Percentiles rank a stretch among this genome's conserved stretches.
Conservation (phyloP, 179 eudicot genomes). For the Beta lomatogona region DNA sequence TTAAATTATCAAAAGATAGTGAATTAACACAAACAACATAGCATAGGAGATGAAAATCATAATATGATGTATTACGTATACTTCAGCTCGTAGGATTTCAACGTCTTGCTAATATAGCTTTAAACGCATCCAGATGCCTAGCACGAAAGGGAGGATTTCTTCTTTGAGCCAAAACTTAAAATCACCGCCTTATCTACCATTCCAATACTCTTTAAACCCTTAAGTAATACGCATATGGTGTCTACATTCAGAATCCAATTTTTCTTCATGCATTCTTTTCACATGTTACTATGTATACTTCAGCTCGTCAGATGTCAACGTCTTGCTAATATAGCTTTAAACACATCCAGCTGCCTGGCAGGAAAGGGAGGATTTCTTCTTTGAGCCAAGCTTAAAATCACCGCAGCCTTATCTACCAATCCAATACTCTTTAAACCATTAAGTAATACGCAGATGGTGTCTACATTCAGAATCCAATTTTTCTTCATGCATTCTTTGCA, state of each 20-base stretch:
- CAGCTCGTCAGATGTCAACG: slow-evolving; percentile 27
- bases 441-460: slow-evolving; percentile 56
- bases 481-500: slow-evolving; percentile 67
- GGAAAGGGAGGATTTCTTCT: slow-evolving; percentile 54
- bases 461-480: slow-evolving; percentile 63
- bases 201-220: slow-evolving; percentile 57
- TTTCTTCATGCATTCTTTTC: slow-evolving; percentile 64
- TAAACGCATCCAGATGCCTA: slow-evolving; percentile 42
- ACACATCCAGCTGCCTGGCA: slow-evolving; percentile 38
- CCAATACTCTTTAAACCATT: slow-evolving; percentile 58
- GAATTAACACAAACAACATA: background rate
- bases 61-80: background rate
- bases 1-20: background rate
- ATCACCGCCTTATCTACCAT: slow-evolving; percentile 53
- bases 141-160: slow-evolving; percentile 52
- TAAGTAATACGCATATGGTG: slow-evolving; percentile 54
- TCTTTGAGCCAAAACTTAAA: slow-evolving; percentile 47
- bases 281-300: slow-evolving; percentile 36
- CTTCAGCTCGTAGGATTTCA: slow-evolving; percentile 25
- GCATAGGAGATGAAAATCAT: background rate
- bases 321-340: slow-evolving; percentile 47
- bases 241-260: slow-evolving; percentile 62
- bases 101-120: slow-evolving; percentile 43
- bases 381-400: slow-evolving; percentile 47
- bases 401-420: slow-evolving; percentile 53